Evolutionary conservation across 176 grass and related monocot species (phyloP).

Genomic region (Aechmea fasciata): DNA sequence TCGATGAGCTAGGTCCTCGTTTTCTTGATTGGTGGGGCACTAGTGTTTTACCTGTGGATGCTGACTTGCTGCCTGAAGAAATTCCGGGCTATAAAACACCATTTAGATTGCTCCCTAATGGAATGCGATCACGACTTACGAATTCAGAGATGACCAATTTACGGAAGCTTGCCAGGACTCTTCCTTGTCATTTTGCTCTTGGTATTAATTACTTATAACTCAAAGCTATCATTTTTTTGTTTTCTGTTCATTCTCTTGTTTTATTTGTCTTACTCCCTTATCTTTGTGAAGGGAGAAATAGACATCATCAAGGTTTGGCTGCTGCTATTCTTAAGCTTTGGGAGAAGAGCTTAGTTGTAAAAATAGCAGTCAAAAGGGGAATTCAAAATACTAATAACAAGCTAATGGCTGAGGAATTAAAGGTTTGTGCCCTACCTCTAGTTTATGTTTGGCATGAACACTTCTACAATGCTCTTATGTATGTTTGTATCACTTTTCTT

Average conservation of each 20-base stretch:
- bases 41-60: conserved; percentile 64
- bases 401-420: conserved; percentile 89
- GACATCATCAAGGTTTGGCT: conserved; percentile 82
- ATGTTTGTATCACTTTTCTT: no score
- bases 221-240: neutral
- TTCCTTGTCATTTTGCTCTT: conserved; percentile 94
- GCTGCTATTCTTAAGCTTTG: conserved; percentile 80
- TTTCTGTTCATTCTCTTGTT: neutral
- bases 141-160: conserved; percentile 73
- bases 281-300: conserved; percentile 72
- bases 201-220: conserved; percentile 32
- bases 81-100: conserved; percentile 88
- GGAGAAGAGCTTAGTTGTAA: conserved; percentile 90
- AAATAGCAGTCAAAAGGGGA: conserved; percentile 88
- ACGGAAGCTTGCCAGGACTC: conserved; percentile 53
- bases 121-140: conserved; percentile 69
- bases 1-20: conserved; percentile 74
- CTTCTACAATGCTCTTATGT: neutral
- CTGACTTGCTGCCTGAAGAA: conserved; percentile 63
- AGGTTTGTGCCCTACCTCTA: conserved; percentile 33
- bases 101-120: conserved; percentile 67
- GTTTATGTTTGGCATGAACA: neutral
- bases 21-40: conserved; percentile 94
- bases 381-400: conserved; percentile 94
- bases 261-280: conserved; percentile 7